Evolutionary conservation across 331 rosid species (phyloP).

Genomic region (Acacia concinna): DNA sequence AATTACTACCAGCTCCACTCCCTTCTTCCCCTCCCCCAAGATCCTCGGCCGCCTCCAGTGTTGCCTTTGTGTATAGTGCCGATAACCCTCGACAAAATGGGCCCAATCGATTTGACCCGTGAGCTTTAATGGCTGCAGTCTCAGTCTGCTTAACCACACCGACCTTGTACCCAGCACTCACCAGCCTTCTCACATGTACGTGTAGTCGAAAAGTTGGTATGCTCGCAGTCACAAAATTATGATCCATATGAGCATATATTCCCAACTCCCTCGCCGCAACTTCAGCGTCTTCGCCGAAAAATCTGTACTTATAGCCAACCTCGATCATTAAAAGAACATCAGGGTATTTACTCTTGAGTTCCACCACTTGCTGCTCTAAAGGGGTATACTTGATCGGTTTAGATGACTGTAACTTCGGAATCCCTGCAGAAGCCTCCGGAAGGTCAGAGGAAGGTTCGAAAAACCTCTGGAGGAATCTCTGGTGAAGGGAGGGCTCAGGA

Average conservation of each 20-base stretch:
- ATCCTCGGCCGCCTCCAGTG: slow-evolving; percentile 78
- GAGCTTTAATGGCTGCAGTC: slow-evolving; percentile 92
- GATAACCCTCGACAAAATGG: slow-evolving; percentile 84
- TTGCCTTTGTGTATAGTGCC: slow-evolving; percentile 86
- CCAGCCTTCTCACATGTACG: slow-evolving; percentile 94
- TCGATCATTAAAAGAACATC: slow-evolving; percentile 91
- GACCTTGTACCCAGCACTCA: slow-evolving; percentile 79
- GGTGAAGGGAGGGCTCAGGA: slow-evolving; percentile 60
- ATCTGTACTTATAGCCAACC: slow-evolving; percentile 85
- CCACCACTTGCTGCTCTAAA: slow-evolving; percentile 70
- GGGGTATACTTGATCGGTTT: slow-evolving; percentile 59
- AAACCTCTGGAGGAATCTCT: slow-evolving; percentile 67
- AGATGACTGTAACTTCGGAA: slow-evolving; percentile 34
- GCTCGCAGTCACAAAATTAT: slow-evolving; percentile 78
- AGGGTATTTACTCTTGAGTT: slow-evolving; percentile 63
- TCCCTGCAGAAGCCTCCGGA: slow-evolving; percentile 25
- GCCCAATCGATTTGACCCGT: slow-evolving; percentile 62
- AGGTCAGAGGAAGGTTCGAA: slow-evolving; percentile 55
- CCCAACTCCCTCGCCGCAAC: slow-evolving; percentile 73
- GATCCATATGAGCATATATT: slow-evolving; percentile 83
- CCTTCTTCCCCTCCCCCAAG: slow-evolving; percentile 76
- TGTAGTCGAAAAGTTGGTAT: slow-evolving; percentile 77
- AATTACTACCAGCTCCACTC: slow-evolving; percentile 66
- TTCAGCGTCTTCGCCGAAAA: slow-evolving; percentile 82
- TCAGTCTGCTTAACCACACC: slow-evolving; percentile 96